These are phyloP conservation scores for Penicillium sp. DNA, from an alignment of 2,329 filamentous ascomycete genomes.

Conservation along the genomic window DNA sequence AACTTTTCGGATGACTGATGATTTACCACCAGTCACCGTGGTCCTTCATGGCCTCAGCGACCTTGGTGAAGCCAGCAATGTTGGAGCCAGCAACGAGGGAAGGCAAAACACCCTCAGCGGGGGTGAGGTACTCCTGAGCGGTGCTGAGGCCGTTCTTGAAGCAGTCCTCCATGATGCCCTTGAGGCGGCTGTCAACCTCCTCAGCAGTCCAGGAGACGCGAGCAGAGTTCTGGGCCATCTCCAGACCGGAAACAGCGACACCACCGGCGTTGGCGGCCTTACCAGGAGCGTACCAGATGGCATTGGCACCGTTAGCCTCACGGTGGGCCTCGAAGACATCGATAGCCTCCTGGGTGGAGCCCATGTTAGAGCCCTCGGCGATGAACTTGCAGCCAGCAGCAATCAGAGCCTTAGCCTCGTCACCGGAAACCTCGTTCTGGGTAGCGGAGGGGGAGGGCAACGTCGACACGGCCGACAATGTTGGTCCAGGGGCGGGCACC, in stretches of 20 bases:
- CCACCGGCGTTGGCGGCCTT: constrained; percentile 98
- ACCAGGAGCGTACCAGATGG: constrained; percentile 94
- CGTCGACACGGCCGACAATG: constrained; percentile 75
- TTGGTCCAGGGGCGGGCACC: constrained; percentile 89
- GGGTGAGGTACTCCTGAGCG: constrained; percentile 80
- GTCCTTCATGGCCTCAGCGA: constrained; percentile 88
- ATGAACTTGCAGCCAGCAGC: constrained; percentile 76
- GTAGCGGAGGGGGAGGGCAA: constrained; percentile 91
- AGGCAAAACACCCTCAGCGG: constrained; percentile 78
- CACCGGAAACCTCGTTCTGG: constrained; percentile 93
- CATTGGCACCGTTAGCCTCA: constrained; percentile 56
- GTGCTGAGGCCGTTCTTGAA: constrained; percentile 88
- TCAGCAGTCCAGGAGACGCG: constrained; percentile 81
- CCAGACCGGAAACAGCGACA: constrained; percentile 93
- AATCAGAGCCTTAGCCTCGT: constrained; percentile 82
- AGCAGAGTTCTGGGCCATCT: constrained; percentile 98
- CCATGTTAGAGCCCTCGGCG: constrained; percentile 98
- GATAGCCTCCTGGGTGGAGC: constrained; percentile 93
- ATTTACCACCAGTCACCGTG: constrained; percentile 87
- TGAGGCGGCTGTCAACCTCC: constrained; percentile 88
- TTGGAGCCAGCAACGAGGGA: constrained; percentile 91
- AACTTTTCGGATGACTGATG: constrained; percentile 13
- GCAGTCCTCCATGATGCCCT: constrained; percentile 90
- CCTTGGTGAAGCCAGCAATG: constrained; percentile 97
- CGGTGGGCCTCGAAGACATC: constrained; percentile 83